These are phyloP conservation scores for Thecaphora thlaspeos DNA, from an alignment of 1,284 basidiomycete genomes.

Conservation along the genomic window DNA sequence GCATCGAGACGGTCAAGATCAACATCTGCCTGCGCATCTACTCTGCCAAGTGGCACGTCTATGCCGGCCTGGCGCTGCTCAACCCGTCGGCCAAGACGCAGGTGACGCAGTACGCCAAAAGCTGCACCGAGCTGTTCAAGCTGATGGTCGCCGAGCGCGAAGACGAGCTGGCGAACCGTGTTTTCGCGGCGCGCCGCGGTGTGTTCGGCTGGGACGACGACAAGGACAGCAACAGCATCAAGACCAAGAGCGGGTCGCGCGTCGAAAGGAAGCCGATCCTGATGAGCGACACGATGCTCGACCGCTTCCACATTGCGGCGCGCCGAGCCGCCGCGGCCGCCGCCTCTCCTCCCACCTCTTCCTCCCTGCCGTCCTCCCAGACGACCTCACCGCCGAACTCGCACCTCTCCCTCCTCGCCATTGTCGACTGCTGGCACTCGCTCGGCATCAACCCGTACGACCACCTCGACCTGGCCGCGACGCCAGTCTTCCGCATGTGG, in stretches of 20 bases:
- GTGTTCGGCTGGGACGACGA: slow-evolving; percentile 69
- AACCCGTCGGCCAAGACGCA: slow-evolving; percentile 88
- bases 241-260: slow-evolving; percentile 27
- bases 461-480: slow-evolving; percentile 90
- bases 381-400: slow-evolving; percentile 68
- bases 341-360: background rate
- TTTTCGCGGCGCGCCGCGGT: slow-evolving; percentile 72
- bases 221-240: slow-evolving; percentile 36
- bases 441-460: slow-evolving; percentile 84
- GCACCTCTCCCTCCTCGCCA: slow-evolving; percentile 91
- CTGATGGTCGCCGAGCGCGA: slow-evolving; percentile 84
- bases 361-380: slow-evolving; percentile 12
- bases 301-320: slow-evolving; percentile 79
- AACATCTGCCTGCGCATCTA: slow-evolving; percentile 90
- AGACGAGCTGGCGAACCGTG: slow-evolving; percentile 64
- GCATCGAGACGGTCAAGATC: slow-evolving; percentile 97
- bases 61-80: slow-evolving; percentile 92
- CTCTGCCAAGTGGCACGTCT: slow-evolving; percentile 97
- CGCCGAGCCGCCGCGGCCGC: slow-evolving; percentile 52
- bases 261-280: slow-evolving; percentile 68
- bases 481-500: slow-evolving; percentile 94
- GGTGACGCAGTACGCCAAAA: slow-evolving; percentile 81
- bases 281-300: slow-evolving; percentile 79
- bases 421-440: slow-evolving; percentile 96
- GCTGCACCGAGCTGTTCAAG: slow-evolving; percentile 87